phyloP scores from a whole-genome alignment of 2,329 filamentous ascomycete species.

The Ceratocystis colombiana region DNA sequence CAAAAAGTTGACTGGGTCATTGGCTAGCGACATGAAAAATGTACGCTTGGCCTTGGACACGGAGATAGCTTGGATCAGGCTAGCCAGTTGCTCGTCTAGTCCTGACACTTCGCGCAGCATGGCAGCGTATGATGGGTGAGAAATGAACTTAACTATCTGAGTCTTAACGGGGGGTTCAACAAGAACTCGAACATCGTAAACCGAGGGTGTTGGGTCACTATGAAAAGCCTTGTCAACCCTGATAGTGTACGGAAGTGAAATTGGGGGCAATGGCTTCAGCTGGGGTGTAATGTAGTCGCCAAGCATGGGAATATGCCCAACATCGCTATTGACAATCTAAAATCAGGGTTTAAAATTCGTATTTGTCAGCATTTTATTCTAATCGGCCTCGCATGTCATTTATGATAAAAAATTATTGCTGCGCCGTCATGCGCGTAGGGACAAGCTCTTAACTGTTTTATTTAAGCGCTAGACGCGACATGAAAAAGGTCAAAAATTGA shows the following conservation, averaged over 20 bases:
- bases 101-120: conserved; percentile 65
- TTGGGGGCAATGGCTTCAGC: conserved; percentile 66
- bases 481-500: background rate
- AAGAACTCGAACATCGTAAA: conserved; percentile 81
- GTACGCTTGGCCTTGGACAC: conserved; percentile 82
- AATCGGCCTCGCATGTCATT: background rate
- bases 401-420: too few species aligned
- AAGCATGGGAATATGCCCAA: conserved; percentile 76
- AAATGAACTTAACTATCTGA: conserved; percentile 54
- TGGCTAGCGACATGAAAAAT: conserved; percentile 68
- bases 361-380: background rate
- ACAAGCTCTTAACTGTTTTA: too few species aligned
- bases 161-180: conserved; percentile 72
- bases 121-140: conserved; percentile 58
- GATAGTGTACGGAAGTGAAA: conserved; percentile 84
- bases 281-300: conserved; percentile 71
- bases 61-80: conserved; percentile 70
- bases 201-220: conserved; percentile 61
- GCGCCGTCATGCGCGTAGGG: too few species aligned
- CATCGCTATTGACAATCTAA: conserved; percentile 63
- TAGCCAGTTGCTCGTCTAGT: conserved; percentile 76
- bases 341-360: background rate
- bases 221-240: conserved; percentile 81
- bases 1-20: conserved; percentile 76
- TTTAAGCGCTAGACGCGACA: too few species aligned